Conservation (phyloP, 1,284 basidiomycete genomes). For the Ceratobasidium sp. region DNA sequence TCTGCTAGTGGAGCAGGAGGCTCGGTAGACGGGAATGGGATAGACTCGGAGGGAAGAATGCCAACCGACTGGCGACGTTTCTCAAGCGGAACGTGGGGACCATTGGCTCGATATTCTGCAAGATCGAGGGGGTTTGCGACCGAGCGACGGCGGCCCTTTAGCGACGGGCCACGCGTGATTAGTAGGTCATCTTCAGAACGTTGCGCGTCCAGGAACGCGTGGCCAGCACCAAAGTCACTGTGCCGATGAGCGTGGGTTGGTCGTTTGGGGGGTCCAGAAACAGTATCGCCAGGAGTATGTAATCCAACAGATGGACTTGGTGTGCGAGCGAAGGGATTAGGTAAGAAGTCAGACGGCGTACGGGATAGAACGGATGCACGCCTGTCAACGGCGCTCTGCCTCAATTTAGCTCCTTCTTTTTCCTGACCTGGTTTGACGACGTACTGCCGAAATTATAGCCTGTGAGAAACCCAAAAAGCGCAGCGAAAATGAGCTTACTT, state of each 20-base stretch:
- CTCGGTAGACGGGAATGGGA: slow-evolving; percentile 38
- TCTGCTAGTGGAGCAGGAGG: slow-evolving; percentile 23
- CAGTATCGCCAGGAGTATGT: slow-evolving; percentile 8
- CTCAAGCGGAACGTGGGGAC: slow-evolving; percentile 30
- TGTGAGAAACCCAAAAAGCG: slow-evolving; percentile 2
- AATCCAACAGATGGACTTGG: slow-evolving; percentile 29
- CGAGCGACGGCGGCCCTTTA: slow-evolving; percentile 37
- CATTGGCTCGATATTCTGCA: slow-evolving; percentile 34
- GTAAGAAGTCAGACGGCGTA: slow-evolving; percentile 52
- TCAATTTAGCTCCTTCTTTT: slow-evolving; percentile 9
- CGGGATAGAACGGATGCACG: slow-evolving; percentile 28
- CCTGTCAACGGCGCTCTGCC: slow-evolving; percentile 22
- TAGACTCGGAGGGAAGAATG: slow-evolving; percentile 40
- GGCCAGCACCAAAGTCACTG: slow-evolving; percentile 54
- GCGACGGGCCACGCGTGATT: background rate
- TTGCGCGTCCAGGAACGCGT: slow-evolving; percentile 57
- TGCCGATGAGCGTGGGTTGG: slow-evolving; percentile 23
- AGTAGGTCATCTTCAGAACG: slow-evolving; percentile 18
- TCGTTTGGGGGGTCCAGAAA: slow-evolving; percentile 12
- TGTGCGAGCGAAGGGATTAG: slow-evolving; percentile 48
- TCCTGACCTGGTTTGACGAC: slow-evolving; percentile 36
- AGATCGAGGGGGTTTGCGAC: slow-evolving; percentile 35
- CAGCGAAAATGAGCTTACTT: slow-evolving; percentile 47
- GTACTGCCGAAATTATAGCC: slow-evolving; percentile 37
- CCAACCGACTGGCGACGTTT: slow-evolving; percentile 36